phyloP scores from a whole-genome alignment of 768 basidiomycete genomes.

The Termitomyces sp. region DNA sequence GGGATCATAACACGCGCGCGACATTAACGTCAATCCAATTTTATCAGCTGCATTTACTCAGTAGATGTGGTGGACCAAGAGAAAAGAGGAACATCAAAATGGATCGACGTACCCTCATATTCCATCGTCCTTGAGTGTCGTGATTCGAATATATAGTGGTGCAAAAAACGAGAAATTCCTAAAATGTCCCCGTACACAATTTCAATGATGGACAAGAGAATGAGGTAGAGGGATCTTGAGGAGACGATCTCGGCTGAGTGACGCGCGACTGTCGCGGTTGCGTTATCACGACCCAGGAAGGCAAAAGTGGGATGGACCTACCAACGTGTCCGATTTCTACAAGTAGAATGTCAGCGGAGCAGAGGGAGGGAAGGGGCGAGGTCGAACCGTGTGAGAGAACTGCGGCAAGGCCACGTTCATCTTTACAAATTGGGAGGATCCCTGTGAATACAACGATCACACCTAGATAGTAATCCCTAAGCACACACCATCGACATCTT shows the following conservation, averaged over 20 bases:
- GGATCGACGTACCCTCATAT: slow-evolving; percentile 52
- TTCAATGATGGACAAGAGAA: slow-evolving; percentile 37
- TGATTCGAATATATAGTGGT: slow-evolving; percentile 55
- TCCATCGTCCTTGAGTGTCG: slow-evolving; percentile 85
- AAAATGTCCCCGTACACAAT: slow-evolving; percentile 48
- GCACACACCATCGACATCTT: neutral
- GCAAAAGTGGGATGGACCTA: slow-evolving; percentile 18
- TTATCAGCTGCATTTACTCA: slow-evolving; percentile 59
- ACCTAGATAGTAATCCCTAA: slow-evolving; percentile 29
- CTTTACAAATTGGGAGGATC: slow-evolving; percentile 69
- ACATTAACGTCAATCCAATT: slow-evolving; percentile 76
- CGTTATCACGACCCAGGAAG: neutral
- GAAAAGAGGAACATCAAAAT: neutral
- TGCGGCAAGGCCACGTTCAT: slow-evolving; percentile 80
- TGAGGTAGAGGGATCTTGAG: slow-evolving; percentile 36
- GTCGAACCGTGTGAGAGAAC: slow-evolving; percentile 77
- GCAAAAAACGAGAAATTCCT: slow-evolving; percentile 30
- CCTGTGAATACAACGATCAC: slow-evolving; percentile 88
- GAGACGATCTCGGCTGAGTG: slow-evolving; percentile 52
- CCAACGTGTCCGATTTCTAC: slow-evolving; percentile 80
- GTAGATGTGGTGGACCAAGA: neutral
- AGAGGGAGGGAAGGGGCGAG: neutral
- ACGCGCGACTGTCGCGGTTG: slow-evolving; percentile 27
- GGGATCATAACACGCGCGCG: slow-evolving; percentile 86
- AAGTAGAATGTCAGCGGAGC: neutral